These are phyloP conservation scores for Fusarium sp. DNA, from an alignment of 2,329 filamentous ascomycete species.

Conservation along the genomic window DNA sequence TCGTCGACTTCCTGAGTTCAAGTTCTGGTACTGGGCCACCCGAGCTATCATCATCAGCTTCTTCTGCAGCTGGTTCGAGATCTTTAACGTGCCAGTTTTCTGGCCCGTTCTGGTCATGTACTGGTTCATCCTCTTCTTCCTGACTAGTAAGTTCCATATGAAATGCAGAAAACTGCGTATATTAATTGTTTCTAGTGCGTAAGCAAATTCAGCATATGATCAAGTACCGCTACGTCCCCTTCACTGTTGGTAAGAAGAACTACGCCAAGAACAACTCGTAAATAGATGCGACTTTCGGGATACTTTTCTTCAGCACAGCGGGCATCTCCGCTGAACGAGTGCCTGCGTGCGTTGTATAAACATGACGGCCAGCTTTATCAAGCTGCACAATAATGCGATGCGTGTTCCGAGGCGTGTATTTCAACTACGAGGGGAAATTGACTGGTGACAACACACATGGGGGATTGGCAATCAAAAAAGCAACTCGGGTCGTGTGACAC, in stretches of 20 bases:
- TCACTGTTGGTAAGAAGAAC: conserved; percentile 88
- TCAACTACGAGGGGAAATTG: conserved; percentile 34
- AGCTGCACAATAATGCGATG: conserved; percentile 42
- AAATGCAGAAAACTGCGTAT: neutral
- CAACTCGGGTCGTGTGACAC: conserved; percentile 14
- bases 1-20: conserved; percentile 95
- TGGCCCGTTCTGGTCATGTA: conserved; percentile 99
- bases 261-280: conserved; percentile 73
- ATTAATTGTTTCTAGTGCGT: conserved; percentile 72
- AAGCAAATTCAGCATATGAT: conserved; percentile 99
- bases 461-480: conserved; percentile 26
- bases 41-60: conserved; percentile 86
- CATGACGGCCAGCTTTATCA: conserved; percentile 38
- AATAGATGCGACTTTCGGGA: conserved; percentile 10
- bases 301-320: conserved; percentile 36
- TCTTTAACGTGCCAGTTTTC: conserved; percentile 98
- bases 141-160: conserved; percentile 81
- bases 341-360: conserved; percentile 43
- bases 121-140: conserved; percentile 94
- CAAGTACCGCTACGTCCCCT: conserved; percentile 98
- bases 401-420: conserved; percentile 37
- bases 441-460: conserved; percentile 24
- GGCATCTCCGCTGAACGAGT: conserved; percentile 14
- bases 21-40: conserved; percentile 98
- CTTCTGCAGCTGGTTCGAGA: conserved; percentile 87